Evolutionary conservation across 2,329 filamentous ascomycete genomes (phyloP).

Genomic region (Juglanconis sp.): DNA sequence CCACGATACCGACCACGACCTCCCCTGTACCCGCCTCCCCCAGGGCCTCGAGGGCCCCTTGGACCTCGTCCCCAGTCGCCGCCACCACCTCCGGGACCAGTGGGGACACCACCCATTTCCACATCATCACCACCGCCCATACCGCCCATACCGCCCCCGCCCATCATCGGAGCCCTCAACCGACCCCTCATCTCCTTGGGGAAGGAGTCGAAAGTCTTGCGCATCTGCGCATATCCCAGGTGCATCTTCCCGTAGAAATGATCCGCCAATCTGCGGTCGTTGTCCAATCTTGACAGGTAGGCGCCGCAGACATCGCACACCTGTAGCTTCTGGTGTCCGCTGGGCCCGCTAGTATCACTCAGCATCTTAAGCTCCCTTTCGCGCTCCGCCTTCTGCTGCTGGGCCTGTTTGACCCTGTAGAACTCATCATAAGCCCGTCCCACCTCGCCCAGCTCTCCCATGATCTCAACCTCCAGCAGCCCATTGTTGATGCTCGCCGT

Average conservation of each 20-base stretch:
- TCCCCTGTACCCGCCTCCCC: conserved; percentile 40
- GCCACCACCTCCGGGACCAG: conserved; percentile 42
- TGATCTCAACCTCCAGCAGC: conserved; percentile 78
- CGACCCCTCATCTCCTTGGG: conserved; percentile 81
- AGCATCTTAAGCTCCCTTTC: conserved; percentile 88
- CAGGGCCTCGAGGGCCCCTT: conserved; percentile 49
- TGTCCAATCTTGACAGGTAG: conserved; percentile 87
- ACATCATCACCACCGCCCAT: conserved; percentile 37
- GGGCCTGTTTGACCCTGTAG: conserved; percentile 77
- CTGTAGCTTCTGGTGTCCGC: conserved; percentile 94
- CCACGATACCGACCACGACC: conserved; percentile 43
- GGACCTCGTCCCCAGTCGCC: conserved; percentile 41
- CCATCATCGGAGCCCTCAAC: conserved; percentile 55
- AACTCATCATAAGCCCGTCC: conserved; percentile 82
- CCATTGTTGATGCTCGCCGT: conserved; percentile 75
- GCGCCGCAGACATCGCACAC: conserved; percentile 98
- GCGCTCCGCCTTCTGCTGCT: conserved; percentile 74
- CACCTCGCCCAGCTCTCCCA: conserved; percentile 79
- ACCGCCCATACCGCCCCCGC: conserved; percentile 34
- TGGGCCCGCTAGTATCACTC: conserved; percentile 87
- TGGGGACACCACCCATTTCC: conserved; percentile 44
- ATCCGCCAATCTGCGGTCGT: conserved; percentile 88
- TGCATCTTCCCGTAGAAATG: conserved; percentile 99
- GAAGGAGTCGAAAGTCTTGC: conserved; percentile 85
- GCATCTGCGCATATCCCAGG: conserved; percentile 95